These are phyloP conservation scores for Hypomontagnella submonticulosa DNA, from an alignment of 495 filamentous ascomycete species.

Conservation along the genomic window DNA sequence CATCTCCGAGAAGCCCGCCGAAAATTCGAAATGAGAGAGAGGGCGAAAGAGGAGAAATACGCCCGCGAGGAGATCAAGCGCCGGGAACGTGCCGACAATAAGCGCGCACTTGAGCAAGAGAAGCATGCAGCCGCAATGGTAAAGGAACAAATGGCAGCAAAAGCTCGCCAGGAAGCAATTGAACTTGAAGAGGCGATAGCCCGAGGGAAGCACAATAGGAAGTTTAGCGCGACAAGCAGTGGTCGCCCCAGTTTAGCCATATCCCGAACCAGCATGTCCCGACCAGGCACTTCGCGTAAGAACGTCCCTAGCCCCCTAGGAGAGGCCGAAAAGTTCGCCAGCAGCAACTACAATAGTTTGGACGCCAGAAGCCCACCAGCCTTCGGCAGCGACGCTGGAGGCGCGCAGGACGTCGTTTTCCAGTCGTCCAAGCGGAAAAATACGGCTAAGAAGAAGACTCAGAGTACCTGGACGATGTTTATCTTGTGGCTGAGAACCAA, in stretches of 20 bases:
- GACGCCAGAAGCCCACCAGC: slow-evolving; percentile 46
- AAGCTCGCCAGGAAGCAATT: slow-evolving; percentile 41
- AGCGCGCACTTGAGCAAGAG: slow-evolving; percentile 57
- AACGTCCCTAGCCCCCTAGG: slow-evolving; percentile 48
- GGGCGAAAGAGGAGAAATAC: slow-evolving; percentile 65
- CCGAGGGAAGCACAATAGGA: slow-evolving; percentile 47
- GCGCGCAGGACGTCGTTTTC: slow-evolving; percentile 50
- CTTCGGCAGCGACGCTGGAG: slow-evolving; percentile 36
- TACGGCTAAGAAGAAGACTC: slow-evolving; percentile 63
- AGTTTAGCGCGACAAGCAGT: slow-evolving; percentile 49
- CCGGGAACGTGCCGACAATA: slow-evolving; percentile 59
- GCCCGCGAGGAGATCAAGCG: slow-evolving; percentile 65
- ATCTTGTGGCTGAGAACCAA: slow-evolving; percentile 66
- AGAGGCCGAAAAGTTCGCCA: slow-evolving; percentile 50
- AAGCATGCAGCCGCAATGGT: slow-evolving; percentile 45
- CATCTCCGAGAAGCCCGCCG: slow-evolving; percentile 63
- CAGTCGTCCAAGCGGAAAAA: slow-evolving; percentile 49
- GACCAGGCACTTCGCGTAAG: slow-evolving; percentile 54
- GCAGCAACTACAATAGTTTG: slow-evolving; percentile 55
- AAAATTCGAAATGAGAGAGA: slow-evolving; percentile 64
- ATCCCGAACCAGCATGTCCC: slow-evolving; percentile 45
- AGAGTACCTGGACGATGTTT: slow-evolving; percentile 63
- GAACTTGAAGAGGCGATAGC: slow-evolving; percentile 46
- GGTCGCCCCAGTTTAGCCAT: slow-evolving; percentile 48
- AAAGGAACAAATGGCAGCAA: slow-evolving; percentile 43